Conservation (phyloP, 1,284 basidiomycete genomes). For the Fomitopsis palustris region DNA sequence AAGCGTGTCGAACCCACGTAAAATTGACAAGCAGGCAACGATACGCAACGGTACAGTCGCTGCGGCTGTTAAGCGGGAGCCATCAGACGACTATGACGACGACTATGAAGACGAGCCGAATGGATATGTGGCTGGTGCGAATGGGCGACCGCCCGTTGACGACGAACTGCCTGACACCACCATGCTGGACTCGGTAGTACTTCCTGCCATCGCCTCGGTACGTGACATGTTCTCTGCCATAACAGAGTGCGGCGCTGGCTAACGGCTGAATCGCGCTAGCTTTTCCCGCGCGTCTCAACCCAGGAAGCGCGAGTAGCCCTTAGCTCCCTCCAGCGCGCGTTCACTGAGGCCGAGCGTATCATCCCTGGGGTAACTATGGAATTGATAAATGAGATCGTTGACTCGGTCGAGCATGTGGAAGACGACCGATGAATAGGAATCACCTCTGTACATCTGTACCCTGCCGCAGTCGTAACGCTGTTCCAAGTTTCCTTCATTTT, state of each 20-base stretch:
- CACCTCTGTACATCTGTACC: not conserved
- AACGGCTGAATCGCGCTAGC: slow-evolving; percentile 39
- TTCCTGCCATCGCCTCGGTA: slow-evolving; percentile 90
- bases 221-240: slow-evolving; percentile 23
- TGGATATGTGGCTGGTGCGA: slow-evolving; percentile 28
- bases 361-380: slow-evolving; percentile 83
- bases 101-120: slow-evolving; percentile 55
- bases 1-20: slow-evolving; percentile 37
- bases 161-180: slow-evolving; percentile 80
- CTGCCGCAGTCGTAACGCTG: not conserved
- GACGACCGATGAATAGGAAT: slow-evolving; percentile 41
- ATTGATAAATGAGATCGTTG: slow-evolving; percentile 82
- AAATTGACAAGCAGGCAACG: slow-evolving; percentile 59
- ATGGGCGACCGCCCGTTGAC: slow-evolving; percentile 28
- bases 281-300: slow-evolving; percentile 85
- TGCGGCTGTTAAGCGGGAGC: slow-evolving; percentile 35
- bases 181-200: slow-evolving; percentile 92
- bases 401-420: slow-evolving; percentile 88
- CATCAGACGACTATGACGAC: slow-evolving; percentile 65
- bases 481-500: slow-evolving; percentile 2
- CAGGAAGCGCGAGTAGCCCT: slow-evolving; percentile 84
- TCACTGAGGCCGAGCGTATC: slow-evolving; percentile 88
- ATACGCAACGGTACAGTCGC: slow-evolving; percentile 44
- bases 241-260: not conserved
- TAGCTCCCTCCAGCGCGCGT: slow-evolving; percentile 81